Evolutionary conservation across 352 stramenopile species (phyloP).

Genomic region (Phytopythium oedochilum): DNA sequence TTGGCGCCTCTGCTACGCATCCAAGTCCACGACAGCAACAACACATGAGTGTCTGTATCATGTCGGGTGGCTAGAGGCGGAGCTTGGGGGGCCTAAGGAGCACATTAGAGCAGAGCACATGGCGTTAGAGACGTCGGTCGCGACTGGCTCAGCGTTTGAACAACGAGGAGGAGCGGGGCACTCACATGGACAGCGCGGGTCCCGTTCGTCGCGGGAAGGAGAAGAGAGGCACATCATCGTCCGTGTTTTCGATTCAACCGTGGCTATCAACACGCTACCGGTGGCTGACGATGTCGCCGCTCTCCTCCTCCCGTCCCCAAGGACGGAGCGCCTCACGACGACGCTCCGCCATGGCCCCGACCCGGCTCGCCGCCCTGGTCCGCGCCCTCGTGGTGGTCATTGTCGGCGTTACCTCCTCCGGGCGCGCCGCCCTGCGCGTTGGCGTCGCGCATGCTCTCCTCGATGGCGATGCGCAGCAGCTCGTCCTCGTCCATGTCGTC

Average conservation of each 20-base stretch:
- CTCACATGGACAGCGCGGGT: conserved; percentile 4
- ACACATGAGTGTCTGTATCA: background rate
- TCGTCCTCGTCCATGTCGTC: conserved; percentile 88
- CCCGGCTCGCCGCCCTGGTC: conserved; percentile 14
- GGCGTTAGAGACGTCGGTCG: too few species aligned
- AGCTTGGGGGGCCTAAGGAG: background rate
- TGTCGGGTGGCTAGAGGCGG: background rate
- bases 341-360: conserved; percentile 38
- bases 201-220: background rate
- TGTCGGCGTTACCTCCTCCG: conserved; percentile 44
- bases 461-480: conserved; percentile 78
- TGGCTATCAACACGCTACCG: conserved; percentile 6
- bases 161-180: too few species aligned
- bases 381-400: conserved; percentile 16
- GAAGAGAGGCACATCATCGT: conserved; percentile 2
- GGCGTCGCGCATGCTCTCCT: conserved; percentile 84
- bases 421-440: conserved; percentile 24
- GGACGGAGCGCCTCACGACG: conserved; percentile 33
- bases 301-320: too few species aligned
- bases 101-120: background rate
- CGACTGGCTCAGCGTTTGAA: too few species aligned
- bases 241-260: background rate
- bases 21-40: background rate
- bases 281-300: background rate
- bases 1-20: background rate